Conservation (phyloP, 2,329 filamentous ascomycete genomes). For the Aureobasidium pullulans region DNA sequence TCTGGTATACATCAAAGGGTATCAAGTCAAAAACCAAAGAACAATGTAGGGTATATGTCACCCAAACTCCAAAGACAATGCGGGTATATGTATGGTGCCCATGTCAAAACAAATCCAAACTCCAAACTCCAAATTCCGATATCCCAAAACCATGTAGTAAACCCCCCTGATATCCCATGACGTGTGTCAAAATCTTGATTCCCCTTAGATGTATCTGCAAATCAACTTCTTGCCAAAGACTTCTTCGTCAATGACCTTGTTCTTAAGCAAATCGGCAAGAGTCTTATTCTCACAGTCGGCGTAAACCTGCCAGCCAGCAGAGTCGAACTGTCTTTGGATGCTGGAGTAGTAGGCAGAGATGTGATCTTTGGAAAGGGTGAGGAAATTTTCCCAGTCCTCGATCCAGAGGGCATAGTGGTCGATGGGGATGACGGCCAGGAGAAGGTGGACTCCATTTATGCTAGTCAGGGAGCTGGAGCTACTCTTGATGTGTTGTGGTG, state of each 20-base stretch:
- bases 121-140: too few species aligned
- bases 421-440: not conserved
- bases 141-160: not conserved
- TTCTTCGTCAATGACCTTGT: not conserved
- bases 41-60: too few species aligned
- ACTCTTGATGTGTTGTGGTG: not conserved
- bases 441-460: not conserved
- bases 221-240: not conserved
- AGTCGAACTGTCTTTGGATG: not conserved
- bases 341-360: not conserved
- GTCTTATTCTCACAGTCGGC: not conserved
- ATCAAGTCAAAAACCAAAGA: too few species aligned
- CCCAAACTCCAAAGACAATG: too few species aligned
- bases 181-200: not conserved
- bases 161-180: not conserved
- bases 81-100: too few species aligned
- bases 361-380: not conserved
- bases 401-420: not conserved
- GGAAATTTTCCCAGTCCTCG: not conserved
- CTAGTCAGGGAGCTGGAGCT: not conserved
- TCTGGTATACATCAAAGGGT: too few species aligned
- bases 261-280: not conserved
- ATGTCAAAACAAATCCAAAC: too few species aligned
- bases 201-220: not conserved
- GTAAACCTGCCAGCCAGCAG: not conserved